These are phyloP conservation scores for Thermochaetoides thermophila DNA, from an alignment of 495 filamentous ascomycete genomes.

Conservation along the genomic window DNA sequence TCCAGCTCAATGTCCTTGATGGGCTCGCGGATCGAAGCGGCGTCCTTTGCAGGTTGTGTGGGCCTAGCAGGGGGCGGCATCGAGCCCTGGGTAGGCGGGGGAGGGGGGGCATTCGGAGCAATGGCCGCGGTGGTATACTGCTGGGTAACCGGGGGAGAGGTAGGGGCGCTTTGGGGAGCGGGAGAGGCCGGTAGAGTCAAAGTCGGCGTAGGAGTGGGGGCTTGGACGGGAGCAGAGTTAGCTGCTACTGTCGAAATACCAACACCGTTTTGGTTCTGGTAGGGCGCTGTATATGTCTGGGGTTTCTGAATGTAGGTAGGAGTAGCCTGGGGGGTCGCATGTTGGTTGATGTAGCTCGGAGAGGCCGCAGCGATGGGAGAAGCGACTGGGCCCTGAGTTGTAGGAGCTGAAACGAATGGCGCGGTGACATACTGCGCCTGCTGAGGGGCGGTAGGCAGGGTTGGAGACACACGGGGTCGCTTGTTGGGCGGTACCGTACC, in stretches of 20 bases:
- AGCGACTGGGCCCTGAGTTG: neutral
- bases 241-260: too few species aligned
- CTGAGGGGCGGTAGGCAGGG: conserved; percentile 22
- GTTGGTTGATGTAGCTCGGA: conserved; percentile 9
- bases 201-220: conserved; percentile 14
- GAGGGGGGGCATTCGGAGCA: conserved; percentile 16
- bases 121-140: conserved; percentile 29
- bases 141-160: conserved; percentile 4
- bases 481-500: too few species aligned
- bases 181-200: conserved; percentile 2
- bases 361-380: conserved; percentile 2
- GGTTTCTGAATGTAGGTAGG: conserved; percentile 6
- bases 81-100: conserved; percentile 21
- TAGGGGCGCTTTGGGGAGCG: conserved; percentile 11
- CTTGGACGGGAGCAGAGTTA: conserved; percentile 13
- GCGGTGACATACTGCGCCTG: conserved; percentile 12
- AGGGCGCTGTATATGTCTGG: conserved; percentile 7
- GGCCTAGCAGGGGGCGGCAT: conserved; percentile 79
- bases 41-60: conserved; percentile 27
- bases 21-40: too few species aligned
- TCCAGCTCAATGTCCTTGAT: conserved; percentile 52
- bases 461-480: conserved; percentile 53
- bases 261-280: too few species aligned
- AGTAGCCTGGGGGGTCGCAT: too few species aligned
- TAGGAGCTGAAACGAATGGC: conserved; percentile 9